Evolutionary conservation across 768 basidiomycete genomes (phyloP).

Genomic region (Tricholoma sp.): DNA sequence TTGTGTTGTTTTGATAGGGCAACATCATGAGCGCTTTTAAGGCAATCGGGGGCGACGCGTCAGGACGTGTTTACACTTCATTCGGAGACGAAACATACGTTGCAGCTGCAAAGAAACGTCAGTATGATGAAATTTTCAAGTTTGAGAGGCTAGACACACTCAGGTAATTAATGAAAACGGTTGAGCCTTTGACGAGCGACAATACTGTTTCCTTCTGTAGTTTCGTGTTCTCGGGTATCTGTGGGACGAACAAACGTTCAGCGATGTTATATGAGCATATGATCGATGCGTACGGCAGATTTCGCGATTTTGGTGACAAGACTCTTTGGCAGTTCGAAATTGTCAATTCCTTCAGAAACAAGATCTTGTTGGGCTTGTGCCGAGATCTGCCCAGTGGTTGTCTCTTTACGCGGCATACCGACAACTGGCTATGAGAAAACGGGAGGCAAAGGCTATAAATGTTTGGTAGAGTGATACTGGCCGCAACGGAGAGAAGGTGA

Average conservation of each 20-base stretch:
- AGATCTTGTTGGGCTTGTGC: conserved; percentile 79
- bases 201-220: conserved; percentile 86
- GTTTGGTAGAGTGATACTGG: too few relatives aligned
- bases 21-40: conserved; percentile 79
- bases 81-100: conserved; percentile 31
- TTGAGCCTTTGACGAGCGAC: conserved; percentile 83
- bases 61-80: neutral
- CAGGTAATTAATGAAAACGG: conserved; percentile 93
- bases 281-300: conserved; percentile 55
- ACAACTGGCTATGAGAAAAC: too few relatives aligned
- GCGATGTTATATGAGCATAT: neutral
- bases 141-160: conserved; percentile 47
- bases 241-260: neutral
- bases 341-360: conserved; percentile 81
- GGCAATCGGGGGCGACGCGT: conserved; percentile 7
- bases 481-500: too few relatives aligned
- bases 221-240: conserved; percentile 85
- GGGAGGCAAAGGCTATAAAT: too few relatives aligned
- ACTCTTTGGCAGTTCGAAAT: conserved; percentile 83
- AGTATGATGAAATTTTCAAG: neutral
- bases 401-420: conserved; percentile 69
- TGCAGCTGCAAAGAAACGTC: conserved; percentile 32
- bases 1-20: conserved; percentile 82
- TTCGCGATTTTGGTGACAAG: conserved; percentile 83
- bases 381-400: conserved; percentile 45